Conservation (phyloP, 805 yeast genomes). For the Kuraishia borneana region DNA sequence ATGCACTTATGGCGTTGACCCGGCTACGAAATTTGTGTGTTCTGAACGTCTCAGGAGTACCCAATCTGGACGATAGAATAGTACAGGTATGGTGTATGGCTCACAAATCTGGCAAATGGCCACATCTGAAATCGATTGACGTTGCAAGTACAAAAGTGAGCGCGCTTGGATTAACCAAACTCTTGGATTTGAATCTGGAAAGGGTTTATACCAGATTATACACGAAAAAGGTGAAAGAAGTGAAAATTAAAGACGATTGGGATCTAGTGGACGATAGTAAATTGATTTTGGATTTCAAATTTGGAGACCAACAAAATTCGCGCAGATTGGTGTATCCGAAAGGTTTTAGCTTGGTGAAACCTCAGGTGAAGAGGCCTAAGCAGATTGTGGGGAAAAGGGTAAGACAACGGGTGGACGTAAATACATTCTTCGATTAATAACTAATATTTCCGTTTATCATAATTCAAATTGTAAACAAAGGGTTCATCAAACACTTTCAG, state of each 20-base stretch:
- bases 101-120: conserved; percentile 14
- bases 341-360: too few species aligned
- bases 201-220: too few species aligned
- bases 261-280: too few species aligned
- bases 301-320: too few species aligned
- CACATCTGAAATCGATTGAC: conserved; percentile 6
- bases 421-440: neutral
- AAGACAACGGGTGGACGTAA: too few species aligned
- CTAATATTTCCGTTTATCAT: conserved; percentile 4
- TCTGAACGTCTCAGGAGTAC: conserved; percentile 4
- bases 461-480: conserved; percentile 32
- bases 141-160: neutral
- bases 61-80: conserved; percentile 8
- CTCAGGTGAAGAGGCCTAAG: too few species aligned
- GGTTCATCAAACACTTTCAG: conserved; percentile 33
- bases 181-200: neutral
- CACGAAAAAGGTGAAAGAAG: too few species aligned
- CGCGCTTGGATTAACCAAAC: neutral
- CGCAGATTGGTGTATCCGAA: too few species aligned
- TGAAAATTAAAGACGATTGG: too few species aligned
- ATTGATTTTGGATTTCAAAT: neutral
- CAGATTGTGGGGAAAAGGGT: too few species aligned
- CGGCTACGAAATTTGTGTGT: conserved; percentile 1
- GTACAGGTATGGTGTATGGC: conserved; percentile 15
- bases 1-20: conserved; percentile 4